Base-by-base conservation (phyloP, 352 stramenopile species). In the Blastocystis sp. region DNA sequence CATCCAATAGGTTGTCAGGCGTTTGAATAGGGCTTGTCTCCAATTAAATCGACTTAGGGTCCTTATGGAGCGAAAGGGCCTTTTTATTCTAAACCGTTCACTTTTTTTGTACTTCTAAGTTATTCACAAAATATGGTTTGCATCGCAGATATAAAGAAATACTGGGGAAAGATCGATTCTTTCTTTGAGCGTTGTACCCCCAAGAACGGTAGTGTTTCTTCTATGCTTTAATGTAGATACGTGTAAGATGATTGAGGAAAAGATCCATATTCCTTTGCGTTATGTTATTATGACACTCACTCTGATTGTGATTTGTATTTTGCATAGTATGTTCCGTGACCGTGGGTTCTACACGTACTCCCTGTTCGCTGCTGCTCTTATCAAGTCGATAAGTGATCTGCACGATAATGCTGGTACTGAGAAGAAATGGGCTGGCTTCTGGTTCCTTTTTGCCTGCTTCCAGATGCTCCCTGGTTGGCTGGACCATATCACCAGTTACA, bases 371-470 rank as follows among this genome's bases (percentile, higher is more conserved):
- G 11, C 43, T 37, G 16, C 73, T 37, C 73, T 85, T 18, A 13
- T 85, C 37, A 24, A 6, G 2, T 68, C 43, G 9, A 68, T 66
- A 11, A 85, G 68, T 50, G 63, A 53, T 45, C n/a, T 85, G 30
- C 26, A 39, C 34, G 73, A 85, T 20, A 16, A 85, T n/a, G 68
- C 65, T 50, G 53, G 53, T 9, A 53, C 59, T 37, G 73, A 85
- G 73, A 85, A 85, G 73, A 85, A 85, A 45, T 85, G 73, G 73
- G 50, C 47, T 18, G 43, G 43, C 24, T 85, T 66, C 26, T 85
- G 73, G 73, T 55, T 56, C 53, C 16, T 65, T 6, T 85, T 85
- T 39, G 54, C 73, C 53, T 43, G 59, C 20, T 20, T 39, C 24
- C 73, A 85, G n/a, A 39, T 69, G 30, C 73, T 85, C 5, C 73